phyloP scores from a whole-genome alignment of 1,284 basidiomycete species.

The Porphyrellus sp. region DNA sequence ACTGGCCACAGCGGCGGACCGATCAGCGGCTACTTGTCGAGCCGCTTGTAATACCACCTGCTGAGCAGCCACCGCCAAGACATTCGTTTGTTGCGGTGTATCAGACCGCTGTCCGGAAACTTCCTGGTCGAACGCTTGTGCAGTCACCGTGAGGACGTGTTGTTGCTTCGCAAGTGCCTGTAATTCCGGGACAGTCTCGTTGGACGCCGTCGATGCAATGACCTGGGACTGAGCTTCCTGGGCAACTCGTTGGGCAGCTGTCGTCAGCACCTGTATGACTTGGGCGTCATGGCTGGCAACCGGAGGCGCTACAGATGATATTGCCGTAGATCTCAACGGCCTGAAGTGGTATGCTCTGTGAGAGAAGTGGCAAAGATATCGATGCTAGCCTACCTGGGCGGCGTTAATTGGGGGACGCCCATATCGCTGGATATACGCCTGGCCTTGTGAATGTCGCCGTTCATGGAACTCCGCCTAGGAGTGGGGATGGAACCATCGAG shows the following conservation, averaged over 20 bases:
- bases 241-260: conserved; percentile 70
- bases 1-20: conserved; percentile 42
- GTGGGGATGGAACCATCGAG: conserved; percentile 58
- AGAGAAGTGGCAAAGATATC: conserved; percentile 3
- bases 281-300: conserved; percentile 49
- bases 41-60: conserved; percentile 77
- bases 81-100: conserved; percentile 43
- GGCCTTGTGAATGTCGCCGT: conserved; percentile 45
- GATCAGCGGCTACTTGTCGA: conserved; percentile 59
- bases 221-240: conserved; percentile 69
- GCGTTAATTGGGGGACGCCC: conserved; percentile 39
- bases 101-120: conserved; percentile 52
- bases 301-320: conserved; percentile 23
- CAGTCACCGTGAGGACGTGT: conserved; percentile 72
- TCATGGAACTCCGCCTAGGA: conserved; percentile 60
- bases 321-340: conserved; percentile 27
- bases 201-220: conserved; percentile 46
- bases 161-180: conserved; percentile 75
- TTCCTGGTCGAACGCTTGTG: conserved; percentile 70
- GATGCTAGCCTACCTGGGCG: conserved; percentile 34
- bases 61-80: conserved; percentile 68
- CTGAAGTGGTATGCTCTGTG: conserved; percentile 15
- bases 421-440: conserved; percentile 64
- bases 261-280: conserved; percentile 71
- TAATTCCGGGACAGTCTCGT: conserved; percentile 48